phyloP scores from a whole-genome alignment of 1,139 yeast genomes.

The Debaryomyces fabryi region DNA sequence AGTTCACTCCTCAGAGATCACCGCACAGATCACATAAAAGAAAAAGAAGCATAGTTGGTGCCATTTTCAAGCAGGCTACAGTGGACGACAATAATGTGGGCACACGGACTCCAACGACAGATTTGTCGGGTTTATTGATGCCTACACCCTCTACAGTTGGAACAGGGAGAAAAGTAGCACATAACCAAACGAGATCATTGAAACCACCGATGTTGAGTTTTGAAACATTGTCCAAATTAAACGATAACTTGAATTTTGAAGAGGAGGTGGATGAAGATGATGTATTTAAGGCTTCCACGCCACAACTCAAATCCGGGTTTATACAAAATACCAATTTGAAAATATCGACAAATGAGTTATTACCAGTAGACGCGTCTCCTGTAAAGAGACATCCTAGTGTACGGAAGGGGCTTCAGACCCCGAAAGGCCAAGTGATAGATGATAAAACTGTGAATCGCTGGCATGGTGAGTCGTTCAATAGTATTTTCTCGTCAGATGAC shows the following conservation, averaged over 20 bases:
- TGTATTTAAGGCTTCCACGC: conserved; percentile 2
- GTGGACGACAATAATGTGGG: not conserved
- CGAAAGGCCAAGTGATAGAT: conserved; percentile 37
- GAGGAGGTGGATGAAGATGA: conserved; percentile 16
- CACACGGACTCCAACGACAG: conserved; percentile 6
- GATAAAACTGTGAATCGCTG: conserved; percentile 38
- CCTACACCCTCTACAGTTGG: conserved; percentile 50
- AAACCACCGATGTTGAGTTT: conserved; percentile 20
- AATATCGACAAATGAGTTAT: conserved; percentile 2
- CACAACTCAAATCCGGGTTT: conserved; percentile 6
- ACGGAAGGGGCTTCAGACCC: conserved; percentile 26
- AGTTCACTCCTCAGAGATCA: conserved; percentile 13
- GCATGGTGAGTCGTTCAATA: conserved; percentile 38
- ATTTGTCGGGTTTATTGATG: conserved; percentile 31
- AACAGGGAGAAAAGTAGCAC: conserved; percentile 30
- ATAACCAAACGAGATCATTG: conserved; percentile 13
- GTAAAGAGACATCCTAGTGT: conserved; percentile 1
- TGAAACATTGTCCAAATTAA: conserved; percentile 23
- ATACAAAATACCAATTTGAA: conserved; percentile 8
- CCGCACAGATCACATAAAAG: conserved; percentile 6
- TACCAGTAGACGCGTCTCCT: conserved; percentile 8
- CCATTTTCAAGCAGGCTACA: conserved; percentile 5
- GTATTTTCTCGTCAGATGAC: conserved; percentile 34
- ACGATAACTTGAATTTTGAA: conserved; percentile 21
- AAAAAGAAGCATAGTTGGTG: conserved; percentile 9